Conservation (phyloP, 1,284 basidiomycete species). For the Ustilago lituana region DNA sequence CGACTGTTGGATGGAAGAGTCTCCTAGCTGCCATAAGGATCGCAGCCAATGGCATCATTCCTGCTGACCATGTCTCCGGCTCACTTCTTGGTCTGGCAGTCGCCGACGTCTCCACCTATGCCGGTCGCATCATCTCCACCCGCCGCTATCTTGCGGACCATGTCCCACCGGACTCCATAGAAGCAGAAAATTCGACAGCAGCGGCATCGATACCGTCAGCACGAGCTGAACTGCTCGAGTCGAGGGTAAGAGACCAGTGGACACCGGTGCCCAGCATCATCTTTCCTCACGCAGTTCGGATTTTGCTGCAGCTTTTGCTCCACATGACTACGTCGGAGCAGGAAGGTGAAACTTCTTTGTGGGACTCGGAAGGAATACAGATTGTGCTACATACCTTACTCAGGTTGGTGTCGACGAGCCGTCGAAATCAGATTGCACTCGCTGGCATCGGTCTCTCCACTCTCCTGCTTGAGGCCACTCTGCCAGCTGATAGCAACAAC, state of each 20-base stretch:
- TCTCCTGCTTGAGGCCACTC: slow-evolving; percentile 14
- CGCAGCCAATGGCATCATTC: slow-evolving; percentile 9
- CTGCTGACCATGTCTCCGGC: slow-evolving; percentile 37
- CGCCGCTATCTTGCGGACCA: slow-evolving; percentile 22
- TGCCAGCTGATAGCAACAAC: slow-evolving; percentile 1
- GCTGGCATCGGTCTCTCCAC: slow-evolving; percentile 15
- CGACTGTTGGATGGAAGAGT: slow-evolving; percentile 54
- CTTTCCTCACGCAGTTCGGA: slow-evolving; percentile 19
- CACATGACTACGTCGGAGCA: background rate
- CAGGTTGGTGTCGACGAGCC: slow-evolving; percentile 14
- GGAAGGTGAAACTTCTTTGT: background rate
- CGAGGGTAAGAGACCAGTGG: slow-evolving; percentile 25
- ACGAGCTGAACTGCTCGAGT: background rate
- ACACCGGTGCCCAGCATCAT: slow-evolving; percentile 15
- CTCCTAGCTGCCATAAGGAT: slow-evolving; percentile 34
- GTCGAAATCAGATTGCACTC: slow-evolving; percentile 26
- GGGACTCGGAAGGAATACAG: slow-evolving; percentile 3
- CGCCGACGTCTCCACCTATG: slow-evolving; percentile 45
- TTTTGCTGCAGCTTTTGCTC: slow-evolving; percentile 18
- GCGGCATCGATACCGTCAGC: background rate
- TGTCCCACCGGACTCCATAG: background rate
- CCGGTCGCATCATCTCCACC: slow-evolving; percentile 25
- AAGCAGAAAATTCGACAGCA: background rate
- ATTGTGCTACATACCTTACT: slow-evolving; percentile 21
- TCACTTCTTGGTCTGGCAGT: slow-evolving; percentile 52